Base-by-base conservation (phyloP, 1,284 basidiomycete genomes). In the Puccinia coronata region DNA sequence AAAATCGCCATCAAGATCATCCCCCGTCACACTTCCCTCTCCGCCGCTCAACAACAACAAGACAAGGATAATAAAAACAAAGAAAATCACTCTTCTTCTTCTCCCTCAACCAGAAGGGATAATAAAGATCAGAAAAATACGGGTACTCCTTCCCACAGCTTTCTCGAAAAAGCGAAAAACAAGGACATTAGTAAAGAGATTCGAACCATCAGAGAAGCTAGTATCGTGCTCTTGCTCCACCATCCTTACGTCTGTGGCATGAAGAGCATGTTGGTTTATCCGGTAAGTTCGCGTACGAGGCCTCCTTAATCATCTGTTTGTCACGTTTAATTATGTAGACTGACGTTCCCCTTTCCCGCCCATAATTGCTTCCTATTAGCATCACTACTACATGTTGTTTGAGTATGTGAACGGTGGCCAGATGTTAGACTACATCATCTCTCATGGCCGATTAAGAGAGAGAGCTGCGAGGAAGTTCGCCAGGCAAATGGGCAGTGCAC, bases 361-460 rank as follows among this genome's bases (percentile, higher is more conserved):
- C n/a, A 49, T 53, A 49, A 25, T 69, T 20, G 31, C 23, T 20
- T 76, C 36, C 14, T 3, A 31, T 65, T 57, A 84, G 82, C 92
- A 96, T 85, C 96, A 99, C 87, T 98, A 98, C 87, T 98, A 99
- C 89, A 98, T 99, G 95, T 93, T 98, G 5, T 95, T 93, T 86
- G 96, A 99, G 87, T 98, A 98, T 87, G 94, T 99, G 87, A 96
- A 96, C 84, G 96, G 97, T 67, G 96, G 97, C 0, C 96, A 99
- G 88, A 97, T 99, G 94, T 91, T 99, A 83, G 96, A 99, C 90
- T 99, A 98, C 87, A 99, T 99, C 88, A 99, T 99, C 88, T 93
- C 93, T 84, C 97, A 99, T 85, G 96, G 96, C n/a, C 90, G 96
- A 51, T 89, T 99, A 82, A 89, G 96, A 47, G 97, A 99, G 87